Evolutionary conservation across 495 filamentous ascomycete genomes (phyloP).

Genomic region (Penicillium mononematosum): DNA sequence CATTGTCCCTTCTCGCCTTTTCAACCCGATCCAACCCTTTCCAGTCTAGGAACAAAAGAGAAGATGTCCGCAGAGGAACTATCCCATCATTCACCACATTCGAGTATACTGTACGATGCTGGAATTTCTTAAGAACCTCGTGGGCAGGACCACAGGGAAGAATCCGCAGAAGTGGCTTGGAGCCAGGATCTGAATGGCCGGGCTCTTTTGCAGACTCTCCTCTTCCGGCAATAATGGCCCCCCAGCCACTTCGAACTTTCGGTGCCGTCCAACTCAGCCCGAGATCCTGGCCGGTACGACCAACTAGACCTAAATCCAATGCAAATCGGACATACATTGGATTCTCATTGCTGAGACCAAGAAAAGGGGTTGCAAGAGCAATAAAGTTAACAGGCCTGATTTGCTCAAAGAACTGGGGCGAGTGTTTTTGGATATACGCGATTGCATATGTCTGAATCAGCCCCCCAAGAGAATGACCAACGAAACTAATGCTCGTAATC

Average conservation of each 20-base stretch:
- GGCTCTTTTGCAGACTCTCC: constrained; percentile 65
- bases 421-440: constrained; percentile 96
- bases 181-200: constrained; percentile 65
- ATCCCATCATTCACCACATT: constrained; percentile 99
- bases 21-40: constrained; percentile 88
- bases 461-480: constrained; percentile 90
- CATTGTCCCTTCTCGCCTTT: constrained; percentile 89
- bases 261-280: constrained; percentile 92
- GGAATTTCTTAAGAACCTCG: constrained; percentile 77
- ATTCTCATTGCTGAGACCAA: constrained; percentile 96
- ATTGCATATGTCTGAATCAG: constrained; percentile 93
- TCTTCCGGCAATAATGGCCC: constrained; percentile 75
- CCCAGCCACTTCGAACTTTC: constrained; percentile 82
- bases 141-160: constrained; percentile 92
- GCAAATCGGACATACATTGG: constrained; percentile 96
- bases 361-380: constrained; percentile 81
- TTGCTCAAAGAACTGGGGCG: constrained; percentile 81
- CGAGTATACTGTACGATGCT: constrained; percentile 90
- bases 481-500: constrained; percentile 93
- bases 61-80: constrained; percentile 91
- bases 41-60: constrained; percentile 96
- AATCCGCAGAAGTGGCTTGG: constrained; percentile 88
- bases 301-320: constrained; percentile 91
- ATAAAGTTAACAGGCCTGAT: constrained; percentile 94
- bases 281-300: constrained; percentile 90